A percentile compares a stretch with the other conserved stretches of the same genome.
Evolutionary conservation across 2,329 filamentous ascomycete species (phyloP).

Genomic region (Xenoacremonium recifei): DNA sequence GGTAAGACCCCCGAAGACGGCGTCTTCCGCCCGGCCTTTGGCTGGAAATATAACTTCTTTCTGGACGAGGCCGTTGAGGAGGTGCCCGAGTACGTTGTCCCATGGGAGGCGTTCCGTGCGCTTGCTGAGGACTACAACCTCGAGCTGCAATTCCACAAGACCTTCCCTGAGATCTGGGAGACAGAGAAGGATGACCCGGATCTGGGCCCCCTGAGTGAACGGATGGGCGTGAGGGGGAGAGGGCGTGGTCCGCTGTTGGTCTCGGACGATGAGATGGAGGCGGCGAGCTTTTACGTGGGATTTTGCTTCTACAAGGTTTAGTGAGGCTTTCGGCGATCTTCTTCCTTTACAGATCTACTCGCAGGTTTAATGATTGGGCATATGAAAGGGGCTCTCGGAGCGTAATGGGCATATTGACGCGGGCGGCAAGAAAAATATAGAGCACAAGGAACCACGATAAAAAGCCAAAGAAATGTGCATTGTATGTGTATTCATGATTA

Average conservation of each 20-base stretch:
- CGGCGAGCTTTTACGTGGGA: slow-evolving; percentile 85
- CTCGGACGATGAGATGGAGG: slow-evolving; percentile 86
- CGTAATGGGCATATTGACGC: too few species aligned
- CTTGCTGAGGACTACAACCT: slow-evolving; percentile 96
- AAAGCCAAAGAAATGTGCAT: slow-evolving; percentile 6
- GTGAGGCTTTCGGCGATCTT: neutral
- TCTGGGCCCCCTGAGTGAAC: slow-evolving; percentile 81
- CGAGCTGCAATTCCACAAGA: slow-evolving; percentile 89
- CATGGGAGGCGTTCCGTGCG: slow-evolving; percentile 95
- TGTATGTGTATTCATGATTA: slow-evolving; percentile 20
- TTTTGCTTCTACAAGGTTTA: slow-evolving; percentile 98
- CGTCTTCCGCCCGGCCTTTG: slow-evolving; percentile 89
- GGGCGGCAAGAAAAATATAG: too few species aligned
- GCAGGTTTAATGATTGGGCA: too few species aligned
- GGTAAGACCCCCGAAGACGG: slow-evolving; percentile 81
- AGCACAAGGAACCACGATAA: too few species aligned
- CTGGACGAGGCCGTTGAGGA: slow-evolving; percentile 94
- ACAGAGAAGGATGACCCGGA: slow-evolving; percentile 83
- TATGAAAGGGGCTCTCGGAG: too few species aligned
- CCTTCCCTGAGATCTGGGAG: slow-evolving; percentile 88
- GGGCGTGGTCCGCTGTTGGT: slow-evolving; percentile 67
- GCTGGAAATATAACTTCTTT: slow-evolving; percentile 98
- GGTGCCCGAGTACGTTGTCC: slow-evolving; percentile 95
- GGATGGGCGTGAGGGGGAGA: slow-evolving; percentile 88
- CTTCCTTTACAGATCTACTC: neutral